Conservation (phyloP, 2,329 filamentous ascomycete species). For the Colletotrichum sp. region DNA sequence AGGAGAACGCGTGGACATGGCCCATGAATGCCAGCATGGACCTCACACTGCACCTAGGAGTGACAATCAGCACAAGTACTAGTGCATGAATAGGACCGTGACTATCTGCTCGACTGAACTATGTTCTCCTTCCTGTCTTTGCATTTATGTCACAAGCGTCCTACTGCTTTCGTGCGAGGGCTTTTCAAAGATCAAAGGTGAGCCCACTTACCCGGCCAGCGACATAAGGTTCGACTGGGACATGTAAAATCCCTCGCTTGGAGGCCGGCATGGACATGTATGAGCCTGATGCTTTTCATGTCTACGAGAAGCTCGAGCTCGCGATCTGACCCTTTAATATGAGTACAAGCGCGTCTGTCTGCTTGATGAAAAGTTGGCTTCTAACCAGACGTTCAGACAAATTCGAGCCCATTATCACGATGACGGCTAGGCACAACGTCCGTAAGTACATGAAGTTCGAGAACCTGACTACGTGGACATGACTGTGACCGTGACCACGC, state of each 20-base stretch:
- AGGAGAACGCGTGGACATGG: background rate
- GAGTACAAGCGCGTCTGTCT: background rate
- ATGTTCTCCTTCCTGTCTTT: background rate
- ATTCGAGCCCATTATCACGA: background rate
- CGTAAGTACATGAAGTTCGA: background rate
- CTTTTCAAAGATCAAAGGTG: background rate
- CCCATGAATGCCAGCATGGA: background rate
- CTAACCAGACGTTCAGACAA: background rate
- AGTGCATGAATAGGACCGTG: background rate
- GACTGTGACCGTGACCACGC: background rate
- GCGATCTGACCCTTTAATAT: background rate
- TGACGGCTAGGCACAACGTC: background rate
- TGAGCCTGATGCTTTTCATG: background rate
- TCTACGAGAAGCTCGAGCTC: background rate
- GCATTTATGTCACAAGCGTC: background rate
- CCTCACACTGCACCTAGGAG: background rate
- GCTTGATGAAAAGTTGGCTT: background rate
- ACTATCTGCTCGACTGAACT: background rate
- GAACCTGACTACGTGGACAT: background rate
- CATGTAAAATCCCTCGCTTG: background rate
- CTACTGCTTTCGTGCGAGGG: background rate
- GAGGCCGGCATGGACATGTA: background rate
- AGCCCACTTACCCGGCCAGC: background rate
- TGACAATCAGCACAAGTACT: background rate
- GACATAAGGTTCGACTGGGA: background rate